Evolutionary conservation across 768 basidiomycete species (phyloP), one percentile per base, ranked within the genome.

Genomic region (Tulasnella sp.): DNA sequence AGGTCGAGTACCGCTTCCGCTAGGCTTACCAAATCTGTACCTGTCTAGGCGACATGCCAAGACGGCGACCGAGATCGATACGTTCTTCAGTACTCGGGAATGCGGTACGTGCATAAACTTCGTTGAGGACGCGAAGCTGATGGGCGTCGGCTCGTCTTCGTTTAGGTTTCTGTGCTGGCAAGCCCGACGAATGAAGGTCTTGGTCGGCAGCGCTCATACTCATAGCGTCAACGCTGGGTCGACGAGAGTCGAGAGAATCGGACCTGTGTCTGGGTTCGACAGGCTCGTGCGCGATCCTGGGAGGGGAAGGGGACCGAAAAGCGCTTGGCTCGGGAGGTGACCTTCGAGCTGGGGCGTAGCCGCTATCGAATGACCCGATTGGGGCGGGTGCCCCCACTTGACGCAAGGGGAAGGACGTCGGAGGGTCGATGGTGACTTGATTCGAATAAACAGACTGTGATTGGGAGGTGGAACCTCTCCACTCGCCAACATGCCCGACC

Each of bases 31-130:
- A 79, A 39, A 79, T 79, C 54, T 79, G 79, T 52, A 79, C 79
- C 58, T 79, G 79, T 22, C 79, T 71, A 2, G 79, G 78, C 19
- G 72, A 69, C 79, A 79, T 79, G 39, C 71, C 67, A 36, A 79
- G 72, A n/a, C 71, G 73, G n/a, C 72, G 37, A 29, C 78, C 79
- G 19, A 79, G 75, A n/a, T 79, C 78, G 19, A 71, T 75, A 19
- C 79, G 74, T 38, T 79, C 79, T 52, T 79, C 78, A 4, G 79
- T 79, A 39, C 52, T 76, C 11, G 79, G 79, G 67, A 79, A 79
- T 9, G 79, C 79, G 14, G 79, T 79, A 3, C 79, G 69, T n/a
- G 79, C 71, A 67, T 79, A 79, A 34, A 76, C 76, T 38, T 74
- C 77, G 39, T 78, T 78, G 37, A 79, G 72, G n/a, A 70, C 52